phyloP scores from a whole-genome alignment of 176 grass and related monocot species.

The Aegilops bicornis region DNA sequence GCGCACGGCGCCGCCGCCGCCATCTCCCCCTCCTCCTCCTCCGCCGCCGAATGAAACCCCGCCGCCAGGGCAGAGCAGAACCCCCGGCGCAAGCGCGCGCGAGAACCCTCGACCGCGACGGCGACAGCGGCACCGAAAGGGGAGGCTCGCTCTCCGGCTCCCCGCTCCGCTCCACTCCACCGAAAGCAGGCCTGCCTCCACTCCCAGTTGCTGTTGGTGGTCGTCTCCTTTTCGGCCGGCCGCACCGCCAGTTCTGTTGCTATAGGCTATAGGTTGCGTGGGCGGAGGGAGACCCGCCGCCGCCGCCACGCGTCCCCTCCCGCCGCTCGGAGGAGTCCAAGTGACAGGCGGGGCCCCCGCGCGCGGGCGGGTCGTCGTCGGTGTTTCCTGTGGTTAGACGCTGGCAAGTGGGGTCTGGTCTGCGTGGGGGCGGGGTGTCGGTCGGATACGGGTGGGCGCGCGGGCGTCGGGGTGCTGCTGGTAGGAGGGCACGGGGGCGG shows the following conservation, averaged over 20 bases:
- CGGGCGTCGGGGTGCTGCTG: no score
- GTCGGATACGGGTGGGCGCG: neutral
- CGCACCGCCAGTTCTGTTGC: neutral
- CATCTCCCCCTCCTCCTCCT: slow-evolving; percentile 23
- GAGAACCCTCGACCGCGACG: neutral
- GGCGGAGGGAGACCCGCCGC: neutral
- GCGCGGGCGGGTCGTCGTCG: neutral
- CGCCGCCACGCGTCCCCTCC: slow-evolving; percentile 28
- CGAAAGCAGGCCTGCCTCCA: neutral
- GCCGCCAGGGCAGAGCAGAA: no score
- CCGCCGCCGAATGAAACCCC: no score
- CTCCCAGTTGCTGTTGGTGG: neutral
- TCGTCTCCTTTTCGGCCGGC: neutral
- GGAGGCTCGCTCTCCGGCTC: neutral
- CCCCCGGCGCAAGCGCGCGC: neutral
- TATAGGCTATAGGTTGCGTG: slow-evolving; percentile 13
- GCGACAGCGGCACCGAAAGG: neutral
- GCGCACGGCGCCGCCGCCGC: slow-evolving; percentile 61
- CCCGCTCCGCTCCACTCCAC: neutral
- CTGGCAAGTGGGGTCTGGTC: neutral
- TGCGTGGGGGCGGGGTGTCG: neutral
- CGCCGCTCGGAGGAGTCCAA: neutral
- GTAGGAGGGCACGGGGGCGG: no score
- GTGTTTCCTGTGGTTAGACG: neutral
- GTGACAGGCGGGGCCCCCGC: neutral